Base-by-base conservation (phyloP, 305 asterid species). In the Fraxinus albicans region DNA sequence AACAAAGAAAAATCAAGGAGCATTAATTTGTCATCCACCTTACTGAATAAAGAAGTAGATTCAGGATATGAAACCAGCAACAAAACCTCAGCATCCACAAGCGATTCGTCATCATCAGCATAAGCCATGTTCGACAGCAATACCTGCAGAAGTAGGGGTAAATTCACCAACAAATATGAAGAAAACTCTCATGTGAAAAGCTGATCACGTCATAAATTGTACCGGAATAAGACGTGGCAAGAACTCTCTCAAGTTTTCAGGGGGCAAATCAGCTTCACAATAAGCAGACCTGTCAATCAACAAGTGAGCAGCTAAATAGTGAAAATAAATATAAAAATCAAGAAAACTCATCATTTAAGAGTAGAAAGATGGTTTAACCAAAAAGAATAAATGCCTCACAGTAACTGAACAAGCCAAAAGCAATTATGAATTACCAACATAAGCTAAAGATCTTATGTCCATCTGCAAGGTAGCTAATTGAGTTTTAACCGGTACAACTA, bases 261-360 rank as follows among this genome's bases (percentile, higher is more conserved):
- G 95, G 33, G 98, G 98, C 90, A 97, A 82, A 87, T 93, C 99
- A 76, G 98, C 94, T 90, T 97, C 99, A 76, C 98, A 95, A 87
- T 97, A 97, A 76, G 97, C 97, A 70, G 99, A 94, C 99, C 99
- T 97, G 93, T 76, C 77, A 88, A 88, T 77, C 77, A 86, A 75
- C 44, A 80, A 47, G 27, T 67, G 31, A 82, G 88, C 82, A 33
- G 53, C 79, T 50, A 82, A 80, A 85, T 70, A 50, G 81, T 80
- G 25, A 35, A 21, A 55, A 5, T 55, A 58, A 33, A 33, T 31
- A 15, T 15, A 33, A 72, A 72, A 72, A 72, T 17, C 12, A 72
- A 34, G 73, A 33, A 27, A 60, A 21, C 19, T 76, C 72, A 60
- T 35, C 8, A 72, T 15, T 44, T 33, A 38, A 63, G 65, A 27